These are phyloP conservation scores for Penicillium manginii DNA, from an alignment of 495 filamentous ascomycete genomes.

Conservation along the genomic window DNA sequence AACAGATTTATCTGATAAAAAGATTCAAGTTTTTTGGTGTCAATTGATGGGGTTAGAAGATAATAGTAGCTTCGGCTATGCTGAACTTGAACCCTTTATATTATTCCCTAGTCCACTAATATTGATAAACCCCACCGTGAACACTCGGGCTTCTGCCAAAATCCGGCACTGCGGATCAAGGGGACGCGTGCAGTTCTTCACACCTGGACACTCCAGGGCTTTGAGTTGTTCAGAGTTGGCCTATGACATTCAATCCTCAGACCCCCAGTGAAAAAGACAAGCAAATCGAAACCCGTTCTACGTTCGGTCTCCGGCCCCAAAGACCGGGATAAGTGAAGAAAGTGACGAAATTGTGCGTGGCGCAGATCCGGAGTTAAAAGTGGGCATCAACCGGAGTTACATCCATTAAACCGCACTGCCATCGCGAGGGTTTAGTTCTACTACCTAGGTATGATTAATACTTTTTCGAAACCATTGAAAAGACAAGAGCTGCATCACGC, in stretches of 20 bases:
- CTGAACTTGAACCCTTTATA: not conserved
- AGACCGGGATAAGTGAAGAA: not conserved
- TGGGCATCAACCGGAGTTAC: not conserved
- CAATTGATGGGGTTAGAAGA: too few species aligned
- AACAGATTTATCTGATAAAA: too few species aligned
- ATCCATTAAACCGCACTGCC: not conserved
- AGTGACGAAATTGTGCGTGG: constrained; percentile 5
- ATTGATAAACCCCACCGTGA: not conserved
- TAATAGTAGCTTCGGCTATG: not conserved
- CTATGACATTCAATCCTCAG: not conserved
- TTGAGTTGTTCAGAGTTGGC: too few species aligned
- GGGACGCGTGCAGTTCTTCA: not conserved
- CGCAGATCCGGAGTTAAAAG: constrained; percentile 12
- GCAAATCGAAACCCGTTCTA: not conserved
- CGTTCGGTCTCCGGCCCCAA: constrained; percentile 11
- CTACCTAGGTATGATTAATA: not conserved
- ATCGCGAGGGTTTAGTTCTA: not conserved
- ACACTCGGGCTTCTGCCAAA: not conserved
- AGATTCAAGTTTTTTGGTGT: too few species aligned
- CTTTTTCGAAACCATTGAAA: too few species aligned
- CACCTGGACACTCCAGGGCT: too few species aligned
- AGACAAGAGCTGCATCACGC: not conserved
- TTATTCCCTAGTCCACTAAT: not conserved
- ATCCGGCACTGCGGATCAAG: not conserved
- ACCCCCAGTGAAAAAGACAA: not conserved